These are phyloP conservation scores for Gaeumannomyces tritici DNA, from an alignment of 2,329 filamentous ascomycete genomes.

Conservation along the genomic window DNA sequence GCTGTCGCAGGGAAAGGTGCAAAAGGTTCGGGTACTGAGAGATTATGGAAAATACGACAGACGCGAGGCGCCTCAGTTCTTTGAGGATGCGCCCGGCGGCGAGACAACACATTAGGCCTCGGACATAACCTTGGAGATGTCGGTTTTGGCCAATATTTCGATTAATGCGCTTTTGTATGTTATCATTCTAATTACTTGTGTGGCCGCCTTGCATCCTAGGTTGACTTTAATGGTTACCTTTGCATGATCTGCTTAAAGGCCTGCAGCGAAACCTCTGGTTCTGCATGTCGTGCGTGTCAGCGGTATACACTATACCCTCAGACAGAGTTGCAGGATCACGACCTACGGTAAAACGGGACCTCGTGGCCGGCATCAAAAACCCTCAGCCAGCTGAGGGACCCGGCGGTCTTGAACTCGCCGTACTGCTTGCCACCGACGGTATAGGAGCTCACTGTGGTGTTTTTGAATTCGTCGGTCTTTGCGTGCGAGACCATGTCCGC, in stretches of 20 bases:
- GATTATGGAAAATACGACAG: constrained; percentile 7
- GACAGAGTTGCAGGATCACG: background rate
- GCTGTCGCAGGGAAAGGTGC: no score
- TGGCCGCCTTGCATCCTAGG: background rate
- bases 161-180: no score
- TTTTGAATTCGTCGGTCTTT: constrained; percentile 27
- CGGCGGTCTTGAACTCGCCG: constrained; percentile 39
- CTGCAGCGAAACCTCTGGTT: constrained; percentile 6
- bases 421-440: constrained; percentile 34
- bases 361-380: constrained; percentile 37
- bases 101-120: background rate
- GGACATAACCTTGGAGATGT: no score
- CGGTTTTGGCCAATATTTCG: no score
- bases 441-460: constrained; percentile 27
- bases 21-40: constrained; percentile 3
- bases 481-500: constrained; percentile 35
- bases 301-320: no score
- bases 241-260: constrained; percentile 8
- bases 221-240: constrained; percentile 5
- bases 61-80: constrained; percentile 5
- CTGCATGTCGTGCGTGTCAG: background rate
- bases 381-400: constrained; percentile 37
- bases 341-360: constrained; percentile 9
- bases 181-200: no score
- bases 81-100: background rate